phyloP scores from a whole-genome alignment of 75 land plant species.

The Pseudotsuga menziesii region DNA sequence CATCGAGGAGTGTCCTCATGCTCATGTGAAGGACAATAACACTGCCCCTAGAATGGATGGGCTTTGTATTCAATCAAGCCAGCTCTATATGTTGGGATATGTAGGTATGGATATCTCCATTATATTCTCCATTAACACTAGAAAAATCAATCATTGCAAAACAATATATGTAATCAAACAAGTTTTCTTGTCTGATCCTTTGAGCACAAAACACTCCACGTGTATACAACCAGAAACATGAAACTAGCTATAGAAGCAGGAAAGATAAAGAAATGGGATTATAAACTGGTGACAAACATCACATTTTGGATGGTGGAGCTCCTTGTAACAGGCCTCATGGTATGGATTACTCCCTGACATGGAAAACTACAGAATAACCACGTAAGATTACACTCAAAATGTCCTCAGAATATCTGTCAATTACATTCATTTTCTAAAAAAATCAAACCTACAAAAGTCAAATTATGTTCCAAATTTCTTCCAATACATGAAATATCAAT shows the following conservation, averaged over 20 bases:
- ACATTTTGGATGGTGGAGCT: slow-evolving; percentile 90
- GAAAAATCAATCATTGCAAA: too few species aligned
- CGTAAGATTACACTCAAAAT: too few species aligned
- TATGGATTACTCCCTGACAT: slow-evolving; percentile 69
- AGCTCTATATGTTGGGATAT: slow-evolving; percentile 86
- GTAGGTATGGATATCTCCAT: slow-evolving; percentile 10
- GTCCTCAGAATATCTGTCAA: too few species aligned
- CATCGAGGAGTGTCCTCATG: slow-evolving; percentile 86
- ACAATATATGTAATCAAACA: too few species aligned
- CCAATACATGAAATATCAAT: too few species aligned
- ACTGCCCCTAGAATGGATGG: slow-evolving; percentile 95
- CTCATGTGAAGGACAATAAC: slow-evolving; percentile 93
- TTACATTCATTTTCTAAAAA: too few species aligned
- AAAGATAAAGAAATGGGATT: slow-evolving; percentile 20
- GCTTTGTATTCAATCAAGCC: slow-evolving; percentile 98
- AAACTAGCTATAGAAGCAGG: neutral
- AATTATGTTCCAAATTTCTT: too few species aligned
- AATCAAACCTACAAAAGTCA: too few species aligned
- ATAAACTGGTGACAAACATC: slow-evolving; percentile 94
- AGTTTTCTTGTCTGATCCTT: too few species aligned
- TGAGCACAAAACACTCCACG: too few species aligned
- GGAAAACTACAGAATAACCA: slow-evolving; percentile 60
- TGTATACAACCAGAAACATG: neutral
- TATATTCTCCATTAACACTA: neutral
- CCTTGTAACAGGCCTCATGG: slow-evolving; percentile 89